Evolutionary conservation across 345 rosid species (phyloP).

Genomic region (Acer campestre): DNA sequence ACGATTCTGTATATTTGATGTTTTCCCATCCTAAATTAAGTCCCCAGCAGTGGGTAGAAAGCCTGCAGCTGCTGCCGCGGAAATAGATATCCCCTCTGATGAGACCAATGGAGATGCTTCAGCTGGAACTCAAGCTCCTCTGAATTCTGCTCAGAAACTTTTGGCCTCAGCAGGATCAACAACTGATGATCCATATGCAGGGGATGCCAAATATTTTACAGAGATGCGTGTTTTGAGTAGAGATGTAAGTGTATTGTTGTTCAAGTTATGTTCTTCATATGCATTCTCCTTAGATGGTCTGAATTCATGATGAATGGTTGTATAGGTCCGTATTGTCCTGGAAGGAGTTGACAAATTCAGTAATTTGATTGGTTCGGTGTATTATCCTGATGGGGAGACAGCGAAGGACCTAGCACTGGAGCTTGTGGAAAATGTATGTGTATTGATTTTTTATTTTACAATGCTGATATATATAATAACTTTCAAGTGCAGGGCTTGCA

Average conservation of each 20-base stretch:
- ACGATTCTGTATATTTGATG: neutral
- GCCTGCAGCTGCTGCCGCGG: constrained; percentile 49
- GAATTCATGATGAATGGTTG: constrained; percentile 26
- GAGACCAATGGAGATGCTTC: constrained; percentile 72
- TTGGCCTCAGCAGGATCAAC: constrained; percentile 60
- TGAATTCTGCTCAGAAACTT: constrained; percentile 94
- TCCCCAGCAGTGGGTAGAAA: constrained; percentile 90
- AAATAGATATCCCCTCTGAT: constrained; percentile 44
- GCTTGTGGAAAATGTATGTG: constrained; percentile 84
- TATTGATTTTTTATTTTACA: constrained; percentile 10
- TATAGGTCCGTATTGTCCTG: constrained; percentile 92
- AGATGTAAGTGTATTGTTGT: constrained; percentile 58
- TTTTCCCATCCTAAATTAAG: constrained; percentile 39
- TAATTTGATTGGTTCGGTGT: constrained; percentile 92
- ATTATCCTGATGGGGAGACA: constrained; percentile 84
- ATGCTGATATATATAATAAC: constrained; percentile 2
- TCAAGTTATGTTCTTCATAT: constrained; percentile 13
- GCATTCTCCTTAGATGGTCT: constrained; percentile 19
- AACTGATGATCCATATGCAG: constrained; percentile 77
- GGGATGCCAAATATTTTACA: constrained; percentile 88
- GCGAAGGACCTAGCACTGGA: constrained; percentile 90
- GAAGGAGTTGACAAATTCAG: constrained; percentile 96
- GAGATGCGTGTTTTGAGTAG: constrained; percentile 84
- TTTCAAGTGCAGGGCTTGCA: too few relatives aligned
- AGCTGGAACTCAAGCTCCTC: constrained; percentile 61